phyloP scores from a whole-genome alignment of 23 red algal genomes.

The Gracilaria domingensis region DNA sequence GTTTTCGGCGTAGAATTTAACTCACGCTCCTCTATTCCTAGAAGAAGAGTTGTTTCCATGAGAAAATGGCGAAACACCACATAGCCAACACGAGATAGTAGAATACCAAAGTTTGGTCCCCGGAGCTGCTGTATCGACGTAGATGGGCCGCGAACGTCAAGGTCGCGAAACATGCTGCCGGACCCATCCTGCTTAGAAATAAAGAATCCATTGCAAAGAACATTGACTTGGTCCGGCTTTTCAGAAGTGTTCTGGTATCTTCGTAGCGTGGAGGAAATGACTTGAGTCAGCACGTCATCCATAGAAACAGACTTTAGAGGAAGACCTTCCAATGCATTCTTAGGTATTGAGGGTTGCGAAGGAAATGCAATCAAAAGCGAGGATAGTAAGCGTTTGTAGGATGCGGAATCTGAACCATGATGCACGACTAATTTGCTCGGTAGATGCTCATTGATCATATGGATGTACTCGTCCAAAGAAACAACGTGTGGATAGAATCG shows the following conservation, averaged over 20 bases:
- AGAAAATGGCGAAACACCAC: slow-evolving; percentile 50
- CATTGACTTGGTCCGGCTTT: slow-evolving; percentile 24
- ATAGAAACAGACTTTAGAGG: slow-evolving; percentile 41
- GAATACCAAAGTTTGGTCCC: slow-evolving; percentile 1
- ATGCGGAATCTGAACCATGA: slow-evolving; percentile 3
- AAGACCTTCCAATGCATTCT: slow-evolving; percentile 1
- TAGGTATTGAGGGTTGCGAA: slow-evolving; percentile 6
- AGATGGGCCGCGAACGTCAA: slow-evolving; percentile 58
- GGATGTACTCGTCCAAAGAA: slow-evolving; percentile 37
- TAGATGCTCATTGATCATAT: slow-evolving; percentile 24
- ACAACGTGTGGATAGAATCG: slow-evolving; percentile 37
- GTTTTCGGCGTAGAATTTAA: slow-evolving; percentile 12
- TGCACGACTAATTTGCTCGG: neutral
- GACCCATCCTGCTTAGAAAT: slow-evolving; percentile 37
- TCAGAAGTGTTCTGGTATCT: neutral
- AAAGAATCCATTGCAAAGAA: slow-evolving; percentile 61
- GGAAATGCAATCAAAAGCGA: slow-evolving; percentile 50
- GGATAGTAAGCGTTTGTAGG: slow-evolving; percentile 43
- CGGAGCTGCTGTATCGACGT: slow-evolving; percentile 31
- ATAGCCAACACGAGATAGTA: slow-evolving; percentile 49
- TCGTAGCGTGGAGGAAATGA: slow-evolving; percentile 43
- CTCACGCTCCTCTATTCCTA: slow-evolving; percentile 9
- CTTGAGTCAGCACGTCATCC: slow-evolving; percentile 49
- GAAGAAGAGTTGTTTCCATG: slow-evolving; percentile 9
- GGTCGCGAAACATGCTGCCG: slow-evolving; percentile 57